Percentiles rank a stretch among this genome's conserved stretches.
Conservation (phyloP, 495 filamentous ascomycete species). For the Cetradonia linearis region DNA sequence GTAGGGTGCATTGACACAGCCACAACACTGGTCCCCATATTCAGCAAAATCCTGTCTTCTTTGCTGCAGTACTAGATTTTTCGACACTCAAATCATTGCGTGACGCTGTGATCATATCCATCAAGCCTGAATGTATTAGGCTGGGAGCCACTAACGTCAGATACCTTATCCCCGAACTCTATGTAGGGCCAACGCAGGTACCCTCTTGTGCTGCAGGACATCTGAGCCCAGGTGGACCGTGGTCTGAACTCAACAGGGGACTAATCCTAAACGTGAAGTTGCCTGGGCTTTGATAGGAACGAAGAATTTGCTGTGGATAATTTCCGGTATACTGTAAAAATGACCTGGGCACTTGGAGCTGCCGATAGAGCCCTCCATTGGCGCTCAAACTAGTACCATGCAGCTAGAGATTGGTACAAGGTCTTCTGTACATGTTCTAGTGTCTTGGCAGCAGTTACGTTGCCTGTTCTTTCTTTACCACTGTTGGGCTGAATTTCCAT, state of each 20-base stretch:
- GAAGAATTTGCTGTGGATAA: not conserved
- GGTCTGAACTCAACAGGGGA: not conserved
- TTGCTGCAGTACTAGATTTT: not conserved
- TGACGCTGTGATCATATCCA: not conserved
- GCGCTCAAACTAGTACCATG: conserved; percentile 1
- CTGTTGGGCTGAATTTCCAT: not conserved
- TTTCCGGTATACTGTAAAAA: not conserved
- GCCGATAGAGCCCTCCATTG: not conserved
- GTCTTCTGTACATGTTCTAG: conserved; percentile 14
- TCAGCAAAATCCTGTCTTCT: not conserved
- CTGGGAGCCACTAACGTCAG: not conserved
- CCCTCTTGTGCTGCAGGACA: not conserved
- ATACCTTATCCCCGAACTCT: not conserved
- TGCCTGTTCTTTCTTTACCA: not conserved
- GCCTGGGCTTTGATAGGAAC: not conserved
- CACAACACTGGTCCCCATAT: not conserved
- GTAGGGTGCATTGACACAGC: not conserved
- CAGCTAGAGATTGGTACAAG: conserved; percentile 8
- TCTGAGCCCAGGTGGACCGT: not conserved
- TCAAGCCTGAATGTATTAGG: not conserved
- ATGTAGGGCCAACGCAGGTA: not conserved
- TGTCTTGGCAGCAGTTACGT: not conserved
- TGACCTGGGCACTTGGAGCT: not conserved
- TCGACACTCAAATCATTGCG: not conserved
- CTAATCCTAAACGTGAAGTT: not conserved